Evolutionary conservation across 1,139 yeast genomes (phyloP).

Genomic region (Kodamaea sp.): DNA sequence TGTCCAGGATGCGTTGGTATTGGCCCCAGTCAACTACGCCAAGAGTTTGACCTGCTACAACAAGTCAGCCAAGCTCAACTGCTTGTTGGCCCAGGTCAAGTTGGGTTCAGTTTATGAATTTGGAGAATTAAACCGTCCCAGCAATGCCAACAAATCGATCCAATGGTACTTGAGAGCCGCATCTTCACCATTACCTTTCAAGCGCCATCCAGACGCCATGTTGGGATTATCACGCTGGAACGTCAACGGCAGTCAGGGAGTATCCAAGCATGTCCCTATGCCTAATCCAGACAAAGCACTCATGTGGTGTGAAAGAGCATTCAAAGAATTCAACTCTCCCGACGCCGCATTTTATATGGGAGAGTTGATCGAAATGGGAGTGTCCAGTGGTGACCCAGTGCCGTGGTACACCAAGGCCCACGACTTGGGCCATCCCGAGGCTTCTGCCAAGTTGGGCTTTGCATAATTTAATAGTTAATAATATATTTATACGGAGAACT

Average conservation of each 20-base stretch:
- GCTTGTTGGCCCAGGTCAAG: conserved; percentile 81
- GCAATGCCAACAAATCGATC: conserved; percentile 72
- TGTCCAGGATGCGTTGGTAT: conserved; percentile 33
- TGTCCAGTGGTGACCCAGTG: conserved; percentile 13
- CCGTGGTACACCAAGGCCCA: conserved; percentile 17
- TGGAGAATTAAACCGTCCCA: conserved; percentile 70
- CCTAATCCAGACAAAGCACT: conserved; percentile 79
- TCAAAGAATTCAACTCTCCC: conserved; percentile 67
- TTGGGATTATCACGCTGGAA: conserved; percentile 93
- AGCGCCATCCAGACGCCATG: conserved; percentile 84
- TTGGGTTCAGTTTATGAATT: conserved; percentile 86
- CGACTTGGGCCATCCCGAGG: conserved; percentile 18
- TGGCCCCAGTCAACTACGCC: conserved; percentile 52
- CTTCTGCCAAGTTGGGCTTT: conserved; percentile 17
- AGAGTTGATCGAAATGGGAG: conserved; percentile 78
- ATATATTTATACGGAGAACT: conserved; percentile 1
- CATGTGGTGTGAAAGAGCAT: conserved; percentile 86
- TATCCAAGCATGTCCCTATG: conserved; percentile 49
- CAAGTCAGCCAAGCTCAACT: conserved; percentile 74
- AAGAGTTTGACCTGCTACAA: conserved; percentile 69
- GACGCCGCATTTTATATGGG: conserved; percentile 89
- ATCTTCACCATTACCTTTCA: conserved; percentile 45
- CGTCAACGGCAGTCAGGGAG: conserved; percentile 74
- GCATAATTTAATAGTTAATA: conserved; percentile 9
- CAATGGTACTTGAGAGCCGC: conserved; percentile 92